Conservation (phyloP, 768 basidiomycete genomes). For the Russula brevipes region DNA sequence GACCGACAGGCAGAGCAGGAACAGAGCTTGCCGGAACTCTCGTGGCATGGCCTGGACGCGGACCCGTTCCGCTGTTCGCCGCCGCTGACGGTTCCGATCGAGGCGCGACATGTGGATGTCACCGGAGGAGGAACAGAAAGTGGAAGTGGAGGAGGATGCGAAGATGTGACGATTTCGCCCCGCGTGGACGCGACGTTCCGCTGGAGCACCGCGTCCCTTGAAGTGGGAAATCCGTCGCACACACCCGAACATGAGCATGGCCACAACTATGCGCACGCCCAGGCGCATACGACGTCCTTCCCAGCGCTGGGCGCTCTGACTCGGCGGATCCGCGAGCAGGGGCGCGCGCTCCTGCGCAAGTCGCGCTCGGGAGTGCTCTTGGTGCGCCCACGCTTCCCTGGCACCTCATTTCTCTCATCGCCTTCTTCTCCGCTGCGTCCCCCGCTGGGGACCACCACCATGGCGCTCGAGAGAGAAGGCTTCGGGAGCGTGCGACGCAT, state of each 20-base stretch:
- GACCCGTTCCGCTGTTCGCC: conserved; percentile 23
- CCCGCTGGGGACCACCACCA: not conserved
- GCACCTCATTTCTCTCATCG: not conserved
- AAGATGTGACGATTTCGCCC: conserved; percentile 11
- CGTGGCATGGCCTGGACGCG: conserved; percentile 21
- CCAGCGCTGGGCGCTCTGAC: conserved; percentile 4
- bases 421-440: not conserved
- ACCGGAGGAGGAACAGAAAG: not conserved
- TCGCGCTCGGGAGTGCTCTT: conserved; percentile 16
- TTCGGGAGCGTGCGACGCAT: conserved; percentile 22
- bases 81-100: conserved; percentile 7
- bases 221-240: not conserved
- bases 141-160: not conserved
- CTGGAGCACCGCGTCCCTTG: conserved; percentile 23
- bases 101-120: not conserved
- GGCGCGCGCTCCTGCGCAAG: conserved; percentile 21
- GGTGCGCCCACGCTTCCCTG: not conserved
- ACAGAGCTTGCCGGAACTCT: conserved; percentile 13
- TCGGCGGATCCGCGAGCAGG: conserved; percentile 17
- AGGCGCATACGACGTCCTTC: not conserved
- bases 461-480: not conserved
- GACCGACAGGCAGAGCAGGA: not conserved
- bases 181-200: conserved; percentile 21
- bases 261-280: not conserved
- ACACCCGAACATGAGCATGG: not conserved